These are phyloP conservation scores for Bryum argenteum DNA, from an alignment of 225 moss, liverwort and hornwort genomes.

Conservation along the genomic window DNA sequence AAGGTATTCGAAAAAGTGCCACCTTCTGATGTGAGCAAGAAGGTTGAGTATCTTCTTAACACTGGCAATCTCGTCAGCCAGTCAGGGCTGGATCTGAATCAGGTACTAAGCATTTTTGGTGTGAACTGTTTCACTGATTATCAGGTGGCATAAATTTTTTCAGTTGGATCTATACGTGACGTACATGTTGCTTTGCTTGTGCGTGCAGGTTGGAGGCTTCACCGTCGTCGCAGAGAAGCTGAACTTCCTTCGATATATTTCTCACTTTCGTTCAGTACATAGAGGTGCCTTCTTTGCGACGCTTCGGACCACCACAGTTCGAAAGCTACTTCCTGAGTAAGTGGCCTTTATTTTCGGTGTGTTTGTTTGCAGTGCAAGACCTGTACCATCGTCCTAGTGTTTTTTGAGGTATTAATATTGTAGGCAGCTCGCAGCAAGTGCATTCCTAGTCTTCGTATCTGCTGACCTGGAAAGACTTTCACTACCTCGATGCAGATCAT, in stretches of 20 bases:
- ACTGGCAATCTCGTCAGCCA: constrained; percentile 88
- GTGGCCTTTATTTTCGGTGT: constrained; percentile 21
- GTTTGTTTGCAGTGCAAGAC: constrained; percentile 16
- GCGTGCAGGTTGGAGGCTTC: constrained; percentile 72
- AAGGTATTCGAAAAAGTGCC: constrained; percentile 73
- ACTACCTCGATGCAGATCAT: constrained; percentile 66
- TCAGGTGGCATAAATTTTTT: neutral
- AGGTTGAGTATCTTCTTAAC: constrained; percentile 89
- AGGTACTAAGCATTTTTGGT: constrained; percentile 50
- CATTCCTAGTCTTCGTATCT: neutral
- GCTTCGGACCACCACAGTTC: constrained; percentile 87
- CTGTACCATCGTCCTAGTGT: constrained; percentile 14
- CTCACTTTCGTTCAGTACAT: constrained; percentile 97
- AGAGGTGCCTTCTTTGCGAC: constrained; percentile 94
- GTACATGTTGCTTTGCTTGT: constrained; percentile 25
- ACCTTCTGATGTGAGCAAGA: constrained; percentile 72
- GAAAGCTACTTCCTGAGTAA: constrained; percentile 97
- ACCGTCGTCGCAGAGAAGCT: constrained; percentile 95
- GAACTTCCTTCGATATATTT: constrained; percentile 91
- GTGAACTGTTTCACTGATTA: constrained; percentile 14
- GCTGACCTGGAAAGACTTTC: constrained; percentile 13
- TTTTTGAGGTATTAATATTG: neutral
- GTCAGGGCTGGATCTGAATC: constrained; percentile 88
- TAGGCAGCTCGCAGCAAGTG: neutral
- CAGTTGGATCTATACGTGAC: neutral